Evolutionary conservation across 2,329 filamentous ascomycete genomes (phyloP), one percentile per base, ranked within the genome.

Genomic region (Zalaria obscura): DNA sequence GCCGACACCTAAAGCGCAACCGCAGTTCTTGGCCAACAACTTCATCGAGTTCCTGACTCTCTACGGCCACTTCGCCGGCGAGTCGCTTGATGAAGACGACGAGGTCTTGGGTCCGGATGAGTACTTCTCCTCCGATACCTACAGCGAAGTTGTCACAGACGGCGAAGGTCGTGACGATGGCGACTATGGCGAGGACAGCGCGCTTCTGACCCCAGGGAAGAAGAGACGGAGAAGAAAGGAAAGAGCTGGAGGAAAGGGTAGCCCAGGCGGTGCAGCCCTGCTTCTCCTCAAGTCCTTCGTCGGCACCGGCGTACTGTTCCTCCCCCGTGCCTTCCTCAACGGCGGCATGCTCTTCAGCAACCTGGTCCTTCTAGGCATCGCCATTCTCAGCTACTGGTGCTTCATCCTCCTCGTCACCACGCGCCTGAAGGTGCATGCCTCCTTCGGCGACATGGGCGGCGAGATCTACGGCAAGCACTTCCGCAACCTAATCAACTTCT

Each of bases 261-360:
- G 76, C 39, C 78, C 83, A 3, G 79, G 78, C 48, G 84, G 83
- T 47, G 89, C 91, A 6, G 80, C 83, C 7, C 63, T 95, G 51
- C 72, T 98, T 41, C 70, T 98, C 35, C 76, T 98, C 50, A 98
- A 98, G 67, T 96, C 89, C 0, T 98, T 98, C 57, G 91, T 98
- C 38, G 91, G 93, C 18, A 98, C 91, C 0, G 89, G 89, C 42
- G 89, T 96, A 5, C 69, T 96, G 10, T 96, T 96, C 66, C 67
- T 96, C 29, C 89, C 89, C 0, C 79, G 87, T 38, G 89, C 91
- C 4, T 98, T 91, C 57, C 73, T 95, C 48, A 98, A 94, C 54
- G 91, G 91, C 41, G 91, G 91, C 44, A 96, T 98, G 88, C 66
- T 94, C 10, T 98, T 98, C 63, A 94, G 87, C 54, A 94, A 93